A percentile compares a stretch with the other conserved stretches of the same genome.
Conservation (phyloP, 495 filamentous ascomycete species). For the Articulospora tetracladia region DNA sequence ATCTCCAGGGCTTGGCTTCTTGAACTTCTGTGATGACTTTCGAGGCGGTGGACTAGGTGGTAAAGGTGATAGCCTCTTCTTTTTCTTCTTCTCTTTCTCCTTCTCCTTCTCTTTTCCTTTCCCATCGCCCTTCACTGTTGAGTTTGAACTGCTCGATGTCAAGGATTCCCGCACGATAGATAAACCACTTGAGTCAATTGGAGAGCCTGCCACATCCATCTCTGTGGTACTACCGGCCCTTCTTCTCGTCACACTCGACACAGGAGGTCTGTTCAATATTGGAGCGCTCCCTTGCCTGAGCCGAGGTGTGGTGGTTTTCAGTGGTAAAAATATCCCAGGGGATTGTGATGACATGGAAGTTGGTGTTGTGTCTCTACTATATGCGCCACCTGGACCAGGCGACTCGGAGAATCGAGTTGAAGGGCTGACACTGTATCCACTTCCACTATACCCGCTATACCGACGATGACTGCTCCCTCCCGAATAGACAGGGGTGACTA, state of each 20-base stretch:
- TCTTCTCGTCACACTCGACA: slow-evolving; percentile 60
- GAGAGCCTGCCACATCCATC: slow-evolving; percentile 34
- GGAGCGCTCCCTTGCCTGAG: slow-evolving; percentile 58
- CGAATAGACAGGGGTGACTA: slow-evolving; percentile 32
- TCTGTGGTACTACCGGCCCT: slow-evolving; percentile 52
- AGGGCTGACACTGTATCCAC: slow-evolving; percentile 68
- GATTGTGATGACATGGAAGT: slow-evolving; percentile 98
- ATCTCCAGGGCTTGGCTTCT: slow-evolving; percentile 26
- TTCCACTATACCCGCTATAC: slow-evolving; percentile 36
- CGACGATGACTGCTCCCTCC: slow-evolving; percentile 39
- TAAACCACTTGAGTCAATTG: slow-evolving; percentile 51
- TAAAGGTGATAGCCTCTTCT: slow-evolving; percentile 41
- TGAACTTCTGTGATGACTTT: slow-evolving; percentile 58
- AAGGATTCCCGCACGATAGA: slow-evolving; percentile 59
- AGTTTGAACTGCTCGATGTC: slow-evolving; percentile 58
- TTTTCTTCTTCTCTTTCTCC: slow-evolving; percentile 40
- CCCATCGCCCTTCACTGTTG: slow-evolving; percentile 45
- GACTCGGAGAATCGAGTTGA: slow-evolving; percentile 95
- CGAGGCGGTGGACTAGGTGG: slow-evolving; percentile 60
- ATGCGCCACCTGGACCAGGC: slow-evolving; percentile 64
- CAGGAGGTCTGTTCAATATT: slow-evolving; percentile 60
- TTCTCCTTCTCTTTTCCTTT: slow-evolving; percentile 31
- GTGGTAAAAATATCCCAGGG: slow-evolving; percentile 65
- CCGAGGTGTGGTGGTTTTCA: slow-evolving; percentile 47
- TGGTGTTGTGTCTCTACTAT: slow-evolving; percentile 88